A percentile compares a stretch with the other conserved stretches of the same genome.
Conservation (phyloP, 164 flowering plant species). For the Liriodendron chinense region DNA sequence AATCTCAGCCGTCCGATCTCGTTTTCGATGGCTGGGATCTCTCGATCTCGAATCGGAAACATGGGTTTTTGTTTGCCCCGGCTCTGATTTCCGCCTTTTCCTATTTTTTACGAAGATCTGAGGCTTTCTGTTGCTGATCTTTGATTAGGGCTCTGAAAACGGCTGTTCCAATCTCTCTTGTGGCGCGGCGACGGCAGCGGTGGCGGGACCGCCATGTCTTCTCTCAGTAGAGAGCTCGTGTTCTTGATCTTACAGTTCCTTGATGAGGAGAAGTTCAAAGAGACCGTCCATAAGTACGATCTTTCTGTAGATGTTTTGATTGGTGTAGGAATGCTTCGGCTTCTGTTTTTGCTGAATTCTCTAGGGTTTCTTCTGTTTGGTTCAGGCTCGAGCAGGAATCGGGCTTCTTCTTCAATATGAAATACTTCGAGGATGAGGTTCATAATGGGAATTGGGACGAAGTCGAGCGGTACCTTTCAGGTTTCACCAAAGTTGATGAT, state of each 20-base stretch:
- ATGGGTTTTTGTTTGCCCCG: neutral
- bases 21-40: neutral
- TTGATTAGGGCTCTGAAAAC: neutral
- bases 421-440: constrained; percentile 79
- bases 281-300: constrained; percentile 35
- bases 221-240: constrained; percentile 35
- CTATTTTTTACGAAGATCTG: neutral
- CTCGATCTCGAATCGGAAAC: neutral
- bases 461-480: constrained; percentile 79
- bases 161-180: neutral
- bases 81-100: neutral
- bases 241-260: constrained; percentile 33
- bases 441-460: constrained; percentile 84
- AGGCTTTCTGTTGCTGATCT: neutral
- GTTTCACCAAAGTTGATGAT: constrained; percentile 81
- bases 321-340: neutral
- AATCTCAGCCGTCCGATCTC: neutral
- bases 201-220: constrained; percentile 20
- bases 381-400: constrained; percentile 86
- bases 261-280: constrained; percentile 36
- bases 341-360: neutral
- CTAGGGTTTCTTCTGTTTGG: neutral
- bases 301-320: neutral
- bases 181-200: neutral
- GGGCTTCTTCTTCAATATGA: constrained; percentile 89